Conservation (phyloP, 495 filamentous ascomycete species). For the Gamarada debralockiae region DNA sequence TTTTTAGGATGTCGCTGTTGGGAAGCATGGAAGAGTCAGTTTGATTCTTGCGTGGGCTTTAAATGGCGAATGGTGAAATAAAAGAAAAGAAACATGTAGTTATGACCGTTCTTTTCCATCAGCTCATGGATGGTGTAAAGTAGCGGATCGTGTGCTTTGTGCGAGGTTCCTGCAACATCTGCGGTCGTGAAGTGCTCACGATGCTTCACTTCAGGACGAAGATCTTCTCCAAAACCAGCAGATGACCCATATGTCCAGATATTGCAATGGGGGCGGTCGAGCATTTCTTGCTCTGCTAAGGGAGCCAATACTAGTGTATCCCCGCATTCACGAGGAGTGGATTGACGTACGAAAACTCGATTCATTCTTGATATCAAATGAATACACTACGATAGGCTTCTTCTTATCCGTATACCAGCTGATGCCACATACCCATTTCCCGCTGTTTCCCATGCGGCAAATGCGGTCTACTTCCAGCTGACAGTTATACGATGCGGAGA, state of each 20-base stretch:
- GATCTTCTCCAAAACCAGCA: constrained; percentile 18
- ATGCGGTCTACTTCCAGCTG: no score
- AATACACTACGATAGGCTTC: no score
- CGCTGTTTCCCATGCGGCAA: no score
- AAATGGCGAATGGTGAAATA: not conserved
- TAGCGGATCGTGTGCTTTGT: constrained; percentile 16
- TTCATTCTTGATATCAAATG: no score
- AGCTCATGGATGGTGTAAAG: constrained; percentile 25
- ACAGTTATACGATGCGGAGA: no score
- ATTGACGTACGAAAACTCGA: no score
- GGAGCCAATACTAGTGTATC: no score
- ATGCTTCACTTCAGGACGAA: constrained; percentile 1
- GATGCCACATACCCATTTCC: no score
- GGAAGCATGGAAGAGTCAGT: not conserved
- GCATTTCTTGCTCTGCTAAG: constrained; percentile 28
- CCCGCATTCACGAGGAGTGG: no score
- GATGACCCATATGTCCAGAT: constrained; percentile 31
- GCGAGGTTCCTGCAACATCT: constrained; percentile 19
- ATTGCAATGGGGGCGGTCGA: constrained; percentile 26
- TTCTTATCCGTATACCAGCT: no score
- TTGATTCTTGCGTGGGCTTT: not conserved
- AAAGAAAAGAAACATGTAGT: constrained; percentile 28
- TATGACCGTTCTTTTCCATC: constrained; percentile 28
- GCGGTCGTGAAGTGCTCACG: constrained; percentile 22
- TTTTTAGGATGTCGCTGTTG: constrained; percentile 27